Evolutionary conservation across 208 protist species (phyloP).

Genomic region (Crithidia fasciculata): DNA sequence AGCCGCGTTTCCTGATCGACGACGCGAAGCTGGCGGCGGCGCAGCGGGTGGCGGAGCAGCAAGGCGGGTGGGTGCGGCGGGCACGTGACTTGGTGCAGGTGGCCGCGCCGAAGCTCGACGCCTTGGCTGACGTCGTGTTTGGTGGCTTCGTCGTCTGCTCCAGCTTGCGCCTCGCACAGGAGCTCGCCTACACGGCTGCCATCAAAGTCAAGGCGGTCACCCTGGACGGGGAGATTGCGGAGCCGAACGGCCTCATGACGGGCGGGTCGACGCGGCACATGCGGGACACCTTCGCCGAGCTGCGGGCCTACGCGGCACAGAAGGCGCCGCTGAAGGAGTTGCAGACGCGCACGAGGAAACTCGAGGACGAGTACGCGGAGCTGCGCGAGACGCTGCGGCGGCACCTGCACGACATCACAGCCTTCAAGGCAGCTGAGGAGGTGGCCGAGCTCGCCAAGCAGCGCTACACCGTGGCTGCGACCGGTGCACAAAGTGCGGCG

Average conservation of each 20-base stretch:
- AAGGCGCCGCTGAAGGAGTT: constrained; percentile 63
- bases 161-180: constrained; percentile 74
- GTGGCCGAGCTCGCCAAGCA: constrained; percentile 52
- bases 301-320: constrained; percentile 44
- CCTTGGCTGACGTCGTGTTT: constrained; percentile 94
- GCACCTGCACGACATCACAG: constrained; percentile 42
- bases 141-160: constrained; percentile 96
- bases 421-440: constrained; percentile 70
- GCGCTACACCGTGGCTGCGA: constrained; percentile 44
- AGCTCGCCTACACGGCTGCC: constrained; percentile 82
- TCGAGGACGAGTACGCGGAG: constrained; percentile 52
- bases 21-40: constrained; percentile 43
- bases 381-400: constrained; percentile 53
- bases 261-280: constrained; percentile 90
- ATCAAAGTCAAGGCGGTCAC: constrained; percentile 96
- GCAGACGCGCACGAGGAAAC: constrained; percentile 33
- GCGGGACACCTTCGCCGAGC: constrained; percentile 77
- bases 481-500: constrained; percentile 23
- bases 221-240: constrained; percentile 97
- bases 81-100: constrained; percentile 32
- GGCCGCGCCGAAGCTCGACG: constrained; percentile 29
- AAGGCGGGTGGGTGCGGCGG: constrained; percentile 25
- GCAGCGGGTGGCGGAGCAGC: constrained; percentile 47
- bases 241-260: constrained; percentile 98
- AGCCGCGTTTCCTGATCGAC: constrained; percentile 27